Evolutionary conservation across 768 basidiomycete species (phyloP).

Genomic region (Boletus huronensis): DNA sequence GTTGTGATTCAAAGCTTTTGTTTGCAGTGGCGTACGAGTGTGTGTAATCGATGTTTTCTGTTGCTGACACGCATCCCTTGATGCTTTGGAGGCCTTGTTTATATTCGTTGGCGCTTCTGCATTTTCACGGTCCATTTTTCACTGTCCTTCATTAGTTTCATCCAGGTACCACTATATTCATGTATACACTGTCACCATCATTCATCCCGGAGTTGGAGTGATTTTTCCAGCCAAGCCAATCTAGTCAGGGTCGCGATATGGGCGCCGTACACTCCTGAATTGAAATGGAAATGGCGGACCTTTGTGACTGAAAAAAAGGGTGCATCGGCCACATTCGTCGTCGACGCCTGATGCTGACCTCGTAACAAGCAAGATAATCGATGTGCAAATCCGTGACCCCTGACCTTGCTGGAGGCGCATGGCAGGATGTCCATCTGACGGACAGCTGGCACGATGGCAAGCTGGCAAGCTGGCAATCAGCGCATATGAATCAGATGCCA

Average conservation of each 20-base stretch:
- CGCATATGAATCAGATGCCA: constrained; percentile 19
- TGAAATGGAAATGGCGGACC: constrained; percentile 7
- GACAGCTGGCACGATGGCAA: constrained; percentile 20
- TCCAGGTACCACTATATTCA: constrained; percentile 23
- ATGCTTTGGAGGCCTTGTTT: constrained; percentile 15
- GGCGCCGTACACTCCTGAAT: constrained; percentile 1
- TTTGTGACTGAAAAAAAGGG: constrained; percentile 9
- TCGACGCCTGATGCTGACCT: constrained; percentile 9
- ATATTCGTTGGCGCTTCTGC: constrained; percentile 14
- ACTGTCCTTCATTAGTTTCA: constrained; percentile 28
- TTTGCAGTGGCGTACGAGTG: constrained; percentile 17
- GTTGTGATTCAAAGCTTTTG: constrained; percentile 11
- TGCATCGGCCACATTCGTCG: constrained; percentile 15
- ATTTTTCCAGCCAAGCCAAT: neutral
- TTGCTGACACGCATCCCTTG: constrained; percentile 17
- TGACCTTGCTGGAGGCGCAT: constrained; percentile 22
- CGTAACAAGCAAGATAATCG: constrained; percentile 14
- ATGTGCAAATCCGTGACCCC: neutral
- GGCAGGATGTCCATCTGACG: constrained; percentile 6
- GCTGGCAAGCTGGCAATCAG: constrained; percentile 21
- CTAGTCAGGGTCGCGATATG: constrained; percentile 11
- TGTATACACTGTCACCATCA: constrained; percentile 22
- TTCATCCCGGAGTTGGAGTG: neutral
- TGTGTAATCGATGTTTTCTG: constrained; percentile 20
- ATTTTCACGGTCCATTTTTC: constrained; percentile 21